Evolutionary conservation across 768 basidiomycete genomes (phyloP).

Genomic region (Lentinus tigrinus): DNA sequence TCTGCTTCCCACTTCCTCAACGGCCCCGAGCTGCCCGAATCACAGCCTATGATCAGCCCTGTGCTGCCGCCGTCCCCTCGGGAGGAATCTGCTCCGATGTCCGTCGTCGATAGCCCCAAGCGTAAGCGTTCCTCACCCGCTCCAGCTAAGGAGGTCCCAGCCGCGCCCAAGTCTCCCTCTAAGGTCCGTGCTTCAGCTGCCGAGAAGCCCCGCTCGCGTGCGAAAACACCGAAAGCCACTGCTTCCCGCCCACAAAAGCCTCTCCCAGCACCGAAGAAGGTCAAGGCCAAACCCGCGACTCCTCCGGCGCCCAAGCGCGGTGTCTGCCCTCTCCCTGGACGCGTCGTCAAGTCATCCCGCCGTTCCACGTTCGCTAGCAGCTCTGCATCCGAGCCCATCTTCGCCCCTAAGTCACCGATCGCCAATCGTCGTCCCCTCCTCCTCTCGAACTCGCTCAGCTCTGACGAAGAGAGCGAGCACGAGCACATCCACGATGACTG

Average conservation of each 20-base stretch:
- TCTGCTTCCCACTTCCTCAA: neutral
- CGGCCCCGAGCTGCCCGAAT: neutral
- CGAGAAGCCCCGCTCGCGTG: neutral
- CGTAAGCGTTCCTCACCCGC: neutral
- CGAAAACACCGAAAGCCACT: neutral
- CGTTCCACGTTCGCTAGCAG: neutral
- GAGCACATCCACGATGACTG: neutral
- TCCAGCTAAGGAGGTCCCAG: neutral
- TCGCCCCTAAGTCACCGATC: neutral
- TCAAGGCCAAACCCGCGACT: neutral
- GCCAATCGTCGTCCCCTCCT: neutral
- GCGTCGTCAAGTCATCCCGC: neutral
- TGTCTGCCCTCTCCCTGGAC: neutral
- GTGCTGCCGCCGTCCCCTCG: neutral
- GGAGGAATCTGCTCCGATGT: neutral
- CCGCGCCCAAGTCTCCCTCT: neutral
- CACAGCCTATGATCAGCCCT: neutral
- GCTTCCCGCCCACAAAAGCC: neutral
- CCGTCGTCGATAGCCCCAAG: neutral
- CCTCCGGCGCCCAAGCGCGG: neutral
- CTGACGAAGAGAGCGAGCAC: neutral
- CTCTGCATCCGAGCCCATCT: neutral
- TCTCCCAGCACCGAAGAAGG: neutral
- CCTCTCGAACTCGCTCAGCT: neutral
- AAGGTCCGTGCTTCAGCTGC: neutral